Conservation (phyloP, 345 rosid species). For the Viola odorata region DNA sequence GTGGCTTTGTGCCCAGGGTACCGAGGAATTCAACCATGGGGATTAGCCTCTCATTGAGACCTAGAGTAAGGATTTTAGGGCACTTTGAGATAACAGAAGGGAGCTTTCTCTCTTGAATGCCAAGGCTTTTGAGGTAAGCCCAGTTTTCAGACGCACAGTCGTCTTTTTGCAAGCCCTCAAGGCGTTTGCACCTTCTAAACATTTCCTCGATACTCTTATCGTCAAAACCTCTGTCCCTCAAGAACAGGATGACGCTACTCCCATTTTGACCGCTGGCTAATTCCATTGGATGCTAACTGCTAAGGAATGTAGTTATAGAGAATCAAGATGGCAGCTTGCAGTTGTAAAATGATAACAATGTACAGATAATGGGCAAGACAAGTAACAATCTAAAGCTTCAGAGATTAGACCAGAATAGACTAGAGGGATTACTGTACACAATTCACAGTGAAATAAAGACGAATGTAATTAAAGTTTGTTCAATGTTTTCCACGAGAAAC, state of each 20-base stretch:
- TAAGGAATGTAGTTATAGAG: constrained; percentile 8
- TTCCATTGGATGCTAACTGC: constrained; percentile 55
- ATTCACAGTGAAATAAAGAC: too few relatives aligned
- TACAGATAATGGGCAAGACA: neutral
- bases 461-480: too few relatives aligned
- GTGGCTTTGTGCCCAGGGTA: constrained; percentile 42
- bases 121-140: constrained; percentile 51
- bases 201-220: constrained; percentile 46
- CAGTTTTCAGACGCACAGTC: constrained; percentile 70
- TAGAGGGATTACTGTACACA: too few relatives aligned
- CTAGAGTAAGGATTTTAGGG: constrained; percentile 63
- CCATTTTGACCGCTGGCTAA: constrained; percentile 34
- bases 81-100: constrained; percentile 58
- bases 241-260: constrained; percentile 57
- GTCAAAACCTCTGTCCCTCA: constrained; percentile 58
- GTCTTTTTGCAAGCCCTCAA: constrained; percentile 43
- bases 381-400: neutral
- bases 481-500: too few relatives aligned
- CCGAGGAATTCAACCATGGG: constrained; percentile 67
- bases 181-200: constrained; percentile 63
- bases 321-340: neutral
- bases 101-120: constrained; percentile 67
- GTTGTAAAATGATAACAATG: too few relatives aligned
- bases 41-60: constrained; percentile 53
- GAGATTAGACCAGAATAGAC: too few relatives aligned